phyloP scores from a whole-genome alignment of 441 rosid species.

The Bocquillonia castaneifolia region DNA sequence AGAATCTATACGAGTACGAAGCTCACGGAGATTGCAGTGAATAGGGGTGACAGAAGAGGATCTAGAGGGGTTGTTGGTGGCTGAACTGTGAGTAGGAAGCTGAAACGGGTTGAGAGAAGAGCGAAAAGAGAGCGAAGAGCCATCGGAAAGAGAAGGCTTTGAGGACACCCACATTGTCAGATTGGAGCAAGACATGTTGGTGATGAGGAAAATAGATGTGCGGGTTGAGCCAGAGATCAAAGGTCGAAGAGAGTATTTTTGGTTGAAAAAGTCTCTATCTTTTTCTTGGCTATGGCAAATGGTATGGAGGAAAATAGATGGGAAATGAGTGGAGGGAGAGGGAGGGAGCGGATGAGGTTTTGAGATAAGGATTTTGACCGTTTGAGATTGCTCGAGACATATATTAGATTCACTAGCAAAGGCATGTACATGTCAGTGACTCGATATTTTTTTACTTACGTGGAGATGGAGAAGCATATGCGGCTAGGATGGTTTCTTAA shows the following conservation, averaged over 20 bases:
- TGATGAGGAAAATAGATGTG: slow-evolving; percentile 7
- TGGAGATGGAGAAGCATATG: slow-evolving; percentile 16
- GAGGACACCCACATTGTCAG: slow-evolving; percentile 58
- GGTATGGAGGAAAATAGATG: slow-evolving; percentile 30
- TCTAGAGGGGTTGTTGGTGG: slow-evolving; percentile 36
- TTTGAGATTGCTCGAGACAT: slow-evolving; percentile 30
- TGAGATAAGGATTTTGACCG: slow-evolving; percentile 61
- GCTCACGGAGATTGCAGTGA: slow-evolving; percentile 74
- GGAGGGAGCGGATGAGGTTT: slow-evolving; percentile 55
- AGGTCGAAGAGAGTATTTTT: slow-evolving; percentile 15
- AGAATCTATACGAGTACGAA: slow-evolving; percentile 62
- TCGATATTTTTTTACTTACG: no score
- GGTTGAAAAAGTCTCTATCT: slow-evolving; percentile 34
- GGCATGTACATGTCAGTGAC: slow-evolving; percentile 1
- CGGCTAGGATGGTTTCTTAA: slow-evolving; percentile 27
- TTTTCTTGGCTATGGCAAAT: slow-evolving; percentile 23
- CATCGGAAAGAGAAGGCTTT: slow-evolving; percentile 58
- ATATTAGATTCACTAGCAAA: slow-evolving; percentile 6
- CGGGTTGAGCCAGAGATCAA: slow-evolving; percentile 6
- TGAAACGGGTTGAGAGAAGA: slow-evolving; percentile 53
- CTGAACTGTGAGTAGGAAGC: slow-evolving; percentile 39
- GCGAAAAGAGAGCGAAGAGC: slow-evolving; percentile 52
- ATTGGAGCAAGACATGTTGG: slow-evolving; percentile 59
- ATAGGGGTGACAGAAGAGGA: slow-evolving; percentile 45
- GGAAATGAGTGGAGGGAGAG: slow-evolving; percentile 61